Percentiles rank a stretch among this genome's conserved stretches.
Evolutionary conservation across 2,329 filamentous ascomycete genomes (phyloP).

Genomic region (Fusarium burgessii): DNA sequence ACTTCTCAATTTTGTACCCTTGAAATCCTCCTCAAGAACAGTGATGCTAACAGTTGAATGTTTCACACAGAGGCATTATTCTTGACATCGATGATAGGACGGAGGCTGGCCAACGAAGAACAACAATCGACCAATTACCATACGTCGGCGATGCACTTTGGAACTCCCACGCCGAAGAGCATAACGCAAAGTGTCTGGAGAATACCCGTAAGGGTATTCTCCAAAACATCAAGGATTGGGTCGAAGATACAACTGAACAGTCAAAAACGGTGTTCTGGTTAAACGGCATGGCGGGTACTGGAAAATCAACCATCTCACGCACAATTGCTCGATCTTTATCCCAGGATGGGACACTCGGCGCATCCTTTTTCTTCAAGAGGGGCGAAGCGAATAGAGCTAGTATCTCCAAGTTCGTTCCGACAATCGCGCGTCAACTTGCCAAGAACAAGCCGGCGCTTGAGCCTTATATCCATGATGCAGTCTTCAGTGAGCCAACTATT

Average conservation of each 20-base stretch:
- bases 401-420: fast-evolving
- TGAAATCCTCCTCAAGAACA: neutral
- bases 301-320: constrained; percentile 45
- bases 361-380: constrained; percentile 59
- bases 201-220: neutral
- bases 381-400: constrained; percentile 37
- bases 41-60: neutral
- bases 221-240: fast-evolving
- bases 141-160: neutral
- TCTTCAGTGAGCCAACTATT: neutral
- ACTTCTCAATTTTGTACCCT: neutral
- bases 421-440: neutral
- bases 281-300: neutral
- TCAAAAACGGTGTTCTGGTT: neutral
- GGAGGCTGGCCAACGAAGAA: neutral
- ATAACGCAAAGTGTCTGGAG: neutral
- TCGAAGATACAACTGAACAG: fast-evolving
- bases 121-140: neutral
- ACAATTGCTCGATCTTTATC: constrained; percentile 50
- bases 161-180: neutral
- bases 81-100: neutral
- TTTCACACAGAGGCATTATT: neutral
- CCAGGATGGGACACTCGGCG: constrained; percentile 31
- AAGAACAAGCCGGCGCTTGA: fast-evolving
- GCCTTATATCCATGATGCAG: fast-evolving